A percentile compares a stretch with the other conserved stretches of the same genome.
Evolutionary conservation across 2,329 filamentous ascomycete species (phyloP).

Genomic region (Pestalotiopsis sp.): DNA sequence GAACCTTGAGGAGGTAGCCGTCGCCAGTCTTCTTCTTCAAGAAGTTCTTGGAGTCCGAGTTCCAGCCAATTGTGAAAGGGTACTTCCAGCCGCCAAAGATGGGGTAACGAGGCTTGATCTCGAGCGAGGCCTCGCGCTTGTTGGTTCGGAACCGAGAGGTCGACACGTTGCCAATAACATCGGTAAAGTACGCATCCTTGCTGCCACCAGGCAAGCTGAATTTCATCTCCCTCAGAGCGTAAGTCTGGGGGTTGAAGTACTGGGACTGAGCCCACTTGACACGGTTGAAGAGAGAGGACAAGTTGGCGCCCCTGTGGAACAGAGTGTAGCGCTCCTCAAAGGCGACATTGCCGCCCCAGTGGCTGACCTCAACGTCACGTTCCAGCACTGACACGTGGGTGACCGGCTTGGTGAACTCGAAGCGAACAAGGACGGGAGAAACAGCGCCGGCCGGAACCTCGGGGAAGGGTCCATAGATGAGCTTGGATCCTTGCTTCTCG

Average conservation of each 20-base stretch:
- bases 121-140: constrained; percentile 77
- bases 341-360: constrained; percentile 96
- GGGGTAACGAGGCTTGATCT: constrained; percentile 94
- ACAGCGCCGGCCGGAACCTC: constrained; percentile 77
- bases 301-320: constrained; percentile 81
- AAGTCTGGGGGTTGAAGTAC: constrained; percentile 77
- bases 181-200: constrained; percentile 88
- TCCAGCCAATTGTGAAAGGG: constrained; percentile 96
- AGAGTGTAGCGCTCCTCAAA: constrained; percentile 94
- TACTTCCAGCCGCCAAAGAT: constrained; percentile 98
- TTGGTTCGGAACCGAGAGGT: constrained; percentile 85
- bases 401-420: constrained; percentile 93
- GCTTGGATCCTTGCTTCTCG: constrained; percentile 80
- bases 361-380: constrained; percentile 91
- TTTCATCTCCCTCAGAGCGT: constrained; percentile 79
- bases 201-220: constrained; percentile 81
- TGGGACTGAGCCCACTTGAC: constrained; percentile 73
- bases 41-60: constrained; percentile 78
- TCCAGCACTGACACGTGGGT: constrained; percentile 79
- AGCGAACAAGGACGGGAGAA: constrained; percentile 77
- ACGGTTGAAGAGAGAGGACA: constrained; percentile 73
- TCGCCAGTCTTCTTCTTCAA: constrained; percentile 68
- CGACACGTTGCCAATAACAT: constrained; percentile 95
- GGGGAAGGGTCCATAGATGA: constrained; percentile 88
- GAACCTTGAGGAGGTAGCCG: constrained; percentile 84